Evolutionary conservation across 164 flowering plant species (phyloP), one percentile per base, ranked within the genome.

Genomic region (Vitis cinerea): DNA sequence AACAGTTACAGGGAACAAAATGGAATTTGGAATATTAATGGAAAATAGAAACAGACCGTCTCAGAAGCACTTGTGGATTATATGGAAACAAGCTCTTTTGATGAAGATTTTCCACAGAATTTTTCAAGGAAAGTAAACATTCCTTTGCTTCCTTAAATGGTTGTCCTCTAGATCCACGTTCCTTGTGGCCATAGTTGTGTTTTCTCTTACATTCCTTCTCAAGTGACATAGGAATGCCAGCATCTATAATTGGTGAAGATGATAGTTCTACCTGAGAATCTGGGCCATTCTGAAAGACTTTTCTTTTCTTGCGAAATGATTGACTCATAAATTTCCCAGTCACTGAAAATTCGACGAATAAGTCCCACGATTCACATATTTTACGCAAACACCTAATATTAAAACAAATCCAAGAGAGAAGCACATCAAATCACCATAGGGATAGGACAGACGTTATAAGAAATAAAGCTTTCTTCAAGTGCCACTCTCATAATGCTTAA

Each of bases 1-100:
- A 59, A 59, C 7, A 56, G 50, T 37, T 44, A 65, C 60, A 11
- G 59, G 9, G 49, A 11, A 66, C 16, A 60, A 31, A 63, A 17
- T 17, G 59, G 47, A 67, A 58, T 48, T 10, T 4, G 23, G 37
- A 47, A 13, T 13, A 14, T 0, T 10, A 53, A 12, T 14, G 11
- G 14, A 49, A 65, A 27, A 37, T 31, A 30, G 10, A 69, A 72
- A 76, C 71, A 56, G 49, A 92, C 99, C 97, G 87, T 74, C 75
- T 80, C 69, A 95, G 76, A 67, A 95, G 92, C 19, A 80, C 97
- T 71, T 81, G 72, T 16, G 99, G 98, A 79, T 95, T 93, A 73
- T 93, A 95, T 9, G 97, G 94, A 78, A 93, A 95, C 72, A 93
- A 69, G 30, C 82, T 83, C 79, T 85, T 91, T 62, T 74, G 66